phyloP scores from a whole-genome alignment of 1,139 yeast genomes.

The Saccharomyces uvarum region DNA sequence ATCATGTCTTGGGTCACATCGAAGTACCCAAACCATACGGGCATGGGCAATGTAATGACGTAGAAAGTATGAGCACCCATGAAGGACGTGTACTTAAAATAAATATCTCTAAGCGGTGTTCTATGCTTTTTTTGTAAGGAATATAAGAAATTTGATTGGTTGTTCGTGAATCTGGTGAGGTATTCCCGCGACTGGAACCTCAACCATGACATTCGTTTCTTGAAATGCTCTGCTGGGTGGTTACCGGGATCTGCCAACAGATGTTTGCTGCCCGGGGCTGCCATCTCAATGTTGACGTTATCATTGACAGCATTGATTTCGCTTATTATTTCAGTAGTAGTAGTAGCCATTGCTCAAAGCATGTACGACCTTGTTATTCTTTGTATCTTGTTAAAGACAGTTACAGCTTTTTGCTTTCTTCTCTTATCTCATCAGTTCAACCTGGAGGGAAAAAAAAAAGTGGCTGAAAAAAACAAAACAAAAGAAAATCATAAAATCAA shows the following conservation, averaged over 20 bases:
- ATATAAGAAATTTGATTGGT: constrained; percentile 60
- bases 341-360: not conserved
- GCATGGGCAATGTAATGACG: constrained; percentile 77
- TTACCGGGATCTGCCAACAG: constrained; percentile 61
- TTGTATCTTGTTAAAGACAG: not conserved
- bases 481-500: not conserved
- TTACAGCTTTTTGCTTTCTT: not conserved
- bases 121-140: constrained; percentile 49
- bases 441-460: not conserved
- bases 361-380: not conserved
- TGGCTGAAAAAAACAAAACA: not conserved
- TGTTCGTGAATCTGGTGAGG: constrained; percentile 52
- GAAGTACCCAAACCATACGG: constrained; percentile 74
- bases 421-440: not conserved
- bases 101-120: constrained; percentile 52
- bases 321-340: not conserved
- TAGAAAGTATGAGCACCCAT: constrained; percentile 92
- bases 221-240: constrained; percentile 58
- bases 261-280: constrained; percentile 16
- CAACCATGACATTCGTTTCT: constrained; percentile 47
- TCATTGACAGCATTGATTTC: not conserved
- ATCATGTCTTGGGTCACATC: constrained; percentile 61
- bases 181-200: constrained; percentile 51
- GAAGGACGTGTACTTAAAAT: constrained; percentile 84
- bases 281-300: not conserved